Conservation (phyloP, 768 basidiomycete species). For the Xerocomellus chrysenteron region DNA sequence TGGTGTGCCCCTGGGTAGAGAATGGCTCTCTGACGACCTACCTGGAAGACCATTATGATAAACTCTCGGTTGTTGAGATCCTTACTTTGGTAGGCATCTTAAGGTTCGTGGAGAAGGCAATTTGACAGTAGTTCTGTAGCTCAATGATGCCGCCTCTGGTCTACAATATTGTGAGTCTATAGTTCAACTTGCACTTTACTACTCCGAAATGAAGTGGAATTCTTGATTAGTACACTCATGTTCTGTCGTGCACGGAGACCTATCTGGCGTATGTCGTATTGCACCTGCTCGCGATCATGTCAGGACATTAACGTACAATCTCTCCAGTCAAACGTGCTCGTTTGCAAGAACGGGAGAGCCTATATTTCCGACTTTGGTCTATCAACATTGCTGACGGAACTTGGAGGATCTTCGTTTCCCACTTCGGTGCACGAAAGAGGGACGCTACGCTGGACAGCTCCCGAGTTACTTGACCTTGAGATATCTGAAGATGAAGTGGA, state of each 20-base stretch:
- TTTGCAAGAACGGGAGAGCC: conserved; percentile 11
- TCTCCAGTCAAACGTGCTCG: conserved; percentile 18
- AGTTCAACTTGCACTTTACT: neutral
- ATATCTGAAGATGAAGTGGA: conserved; percentile 15
- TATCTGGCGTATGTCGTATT: conserved; percentile 20
- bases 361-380: conserved; percentile 45
- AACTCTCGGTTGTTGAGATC: conserved; percentile 5
- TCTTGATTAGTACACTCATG: conserved; percentile 14
- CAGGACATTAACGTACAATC: neutral
- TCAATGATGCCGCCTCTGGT: conserved; percentile 19
- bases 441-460: conserved; percentile 28
- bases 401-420: conserved; percentile 36
- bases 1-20: conserved; percentile 31
- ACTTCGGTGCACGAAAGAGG: conserved; percentile 33
- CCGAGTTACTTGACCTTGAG: conserved; percentile 32
- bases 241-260: conserved; percentile 18
- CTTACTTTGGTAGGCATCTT: conserved; percentile 5
- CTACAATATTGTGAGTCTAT: conserved; percentile 18
- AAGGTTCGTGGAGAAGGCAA: neutral
- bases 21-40: conserved; percentile 23
- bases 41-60: conserved; percentile 11
- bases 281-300: neutral
- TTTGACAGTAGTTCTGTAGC: conserved; percentile 4
- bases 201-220: neutral
- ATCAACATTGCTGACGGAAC: conserved; percentile 41